A percentile compares a stretch with the other conserved stretches of the same genome.
phyloP scores from a whole-genome alignment of 805 yeast genomes.

The Komagataella populi region DNA sequence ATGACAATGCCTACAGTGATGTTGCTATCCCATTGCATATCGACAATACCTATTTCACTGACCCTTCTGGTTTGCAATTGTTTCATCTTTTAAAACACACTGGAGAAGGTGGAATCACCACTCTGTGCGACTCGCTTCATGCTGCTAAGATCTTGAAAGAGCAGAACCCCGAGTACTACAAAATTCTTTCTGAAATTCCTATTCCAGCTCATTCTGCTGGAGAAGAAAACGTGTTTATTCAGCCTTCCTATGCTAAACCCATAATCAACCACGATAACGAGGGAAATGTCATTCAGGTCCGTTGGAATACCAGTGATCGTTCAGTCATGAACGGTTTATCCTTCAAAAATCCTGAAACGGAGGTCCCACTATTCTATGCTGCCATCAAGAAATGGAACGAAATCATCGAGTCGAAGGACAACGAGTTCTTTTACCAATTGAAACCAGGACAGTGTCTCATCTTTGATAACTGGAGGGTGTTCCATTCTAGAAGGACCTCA shows the following conservation, averaged over 20 bases:
- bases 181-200: constrained; percentile 31
- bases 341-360: constrained; percentile 24
- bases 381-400: constrained; percentile 46
- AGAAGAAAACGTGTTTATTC: constrained; percentile 46
- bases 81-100: constrained; percentile 49
- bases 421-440: constrained; percentile 40
- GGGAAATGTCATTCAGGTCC: constrained; percentile 43
- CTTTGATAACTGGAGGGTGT: constrained; percentile 62
- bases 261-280: constrained; percentile 36
- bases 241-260: constrained; percentile 42
- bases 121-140: constrained; percentile 52
- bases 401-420: constrained; percentile 32
- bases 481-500: constrained; percentile 55
- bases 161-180: constrained; percentile 35
- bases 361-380: constrained; percentile 36
- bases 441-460: constrained; percentile 54
- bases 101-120: constrained; percentile 57
- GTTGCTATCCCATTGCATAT: constrained; percentile 53
- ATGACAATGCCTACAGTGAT: constrained; percentile 63
- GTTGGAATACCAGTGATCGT: constrained; percentile 65
- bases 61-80: constrained; percentile 58
- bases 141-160: constrained; percentile 37
- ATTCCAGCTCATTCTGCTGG: constrained; percentile 71
- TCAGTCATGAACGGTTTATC: constrained; percentile 34
- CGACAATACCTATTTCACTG: constrained; percentile 66